These are phyloP conservation scores for Tolypocladium endophyticum DNA, from an alignment of 2,329 filamentous ascomycete genomes.

Conservation along the genomic window DNA sequence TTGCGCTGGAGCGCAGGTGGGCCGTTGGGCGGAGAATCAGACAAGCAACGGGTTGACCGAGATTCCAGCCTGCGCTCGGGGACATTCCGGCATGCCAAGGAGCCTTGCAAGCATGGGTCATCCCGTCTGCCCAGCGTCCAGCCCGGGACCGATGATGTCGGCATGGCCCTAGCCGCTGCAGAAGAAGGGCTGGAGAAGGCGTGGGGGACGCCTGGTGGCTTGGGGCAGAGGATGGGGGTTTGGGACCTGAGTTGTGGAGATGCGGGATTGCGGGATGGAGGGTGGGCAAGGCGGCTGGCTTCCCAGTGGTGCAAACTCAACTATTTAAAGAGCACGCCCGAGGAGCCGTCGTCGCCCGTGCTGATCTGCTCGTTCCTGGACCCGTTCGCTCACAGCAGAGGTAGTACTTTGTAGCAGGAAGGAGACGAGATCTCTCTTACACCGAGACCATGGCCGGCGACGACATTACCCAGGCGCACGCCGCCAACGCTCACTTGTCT, in stretches of 20 bases:
- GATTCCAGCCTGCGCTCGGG: background rate
- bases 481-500: background rate
- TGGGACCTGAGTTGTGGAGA: background rate
- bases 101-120: background rate
- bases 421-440: background rate
- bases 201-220: background rate
- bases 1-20: background rate
- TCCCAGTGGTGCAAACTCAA: background rate
- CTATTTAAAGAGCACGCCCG: background rate
- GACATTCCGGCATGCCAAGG: background rate
- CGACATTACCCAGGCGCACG: slow-evolving; percentile 5
- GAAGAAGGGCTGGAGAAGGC: background rate
- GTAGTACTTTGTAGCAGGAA: background rate
- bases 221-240: background rate
- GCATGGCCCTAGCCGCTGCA: background rate
- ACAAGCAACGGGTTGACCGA: background rate
- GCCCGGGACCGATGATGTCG: background rate
- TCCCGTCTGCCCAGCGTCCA: background rate
- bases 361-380: background rate
- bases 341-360: background rate
- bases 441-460: slow-evolving; percentile 8
- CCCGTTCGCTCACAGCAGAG: background rate
- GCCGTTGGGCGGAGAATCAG: background rate
- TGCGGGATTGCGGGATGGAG: background rate
- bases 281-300: background rate